Conservation (phyloP, 1,284 basidiomycete species). For the Ustilago loliicola region DNA sequence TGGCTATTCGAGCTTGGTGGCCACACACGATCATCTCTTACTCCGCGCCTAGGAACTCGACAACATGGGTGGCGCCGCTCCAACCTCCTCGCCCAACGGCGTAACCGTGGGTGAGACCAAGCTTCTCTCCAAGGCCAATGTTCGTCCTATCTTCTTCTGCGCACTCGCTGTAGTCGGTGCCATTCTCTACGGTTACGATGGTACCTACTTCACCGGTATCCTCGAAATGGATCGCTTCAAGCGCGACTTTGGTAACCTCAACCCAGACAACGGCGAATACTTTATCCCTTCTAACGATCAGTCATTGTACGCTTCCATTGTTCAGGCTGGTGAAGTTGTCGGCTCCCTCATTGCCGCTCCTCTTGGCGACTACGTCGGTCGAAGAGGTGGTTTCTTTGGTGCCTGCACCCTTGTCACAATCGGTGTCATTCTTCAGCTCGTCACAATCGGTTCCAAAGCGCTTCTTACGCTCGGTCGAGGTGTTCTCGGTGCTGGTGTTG, state of each 20-base stretch:
- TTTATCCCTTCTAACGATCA: conserved; percentile 60
- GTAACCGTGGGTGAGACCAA: conserved; percentile 54
- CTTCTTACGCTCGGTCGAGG: conserved; percentile 72
- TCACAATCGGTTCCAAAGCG: conserved; percentile 66
- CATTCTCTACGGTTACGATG: conserved; percentile 71
- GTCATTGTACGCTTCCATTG: conserved; percentile 70
- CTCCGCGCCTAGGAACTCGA: not conserved
- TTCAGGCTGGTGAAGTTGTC: conserved; percentile 72
- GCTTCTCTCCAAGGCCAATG: conserved; percentile 66
- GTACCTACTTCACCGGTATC: conserved; percentile 65
- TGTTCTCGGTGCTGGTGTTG: conserved; percentile 72
- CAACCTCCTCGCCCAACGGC: conserved; percentile 31
- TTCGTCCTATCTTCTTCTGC: conserved; percentile 68
- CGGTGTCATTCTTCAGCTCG: conserved; percentile 71
- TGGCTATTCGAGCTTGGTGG: not conserved
- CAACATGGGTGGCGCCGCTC: conserved; percentile 38
- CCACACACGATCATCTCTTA: not conserved
- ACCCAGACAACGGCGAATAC: conserved; percentile 43
- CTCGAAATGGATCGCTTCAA: conserved; percentile 69
- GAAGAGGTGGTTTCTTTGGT: conserved; percentile 71
- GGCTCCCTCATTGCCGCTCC: conserved; percentile 71
- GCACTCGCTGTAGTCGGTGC: conserved; percentile 65
- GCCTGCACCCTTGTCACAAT: conserved; percentile 70
- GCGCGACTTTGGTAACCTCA: conserved; percentile 63
- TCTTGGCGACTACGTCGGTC: conserved; percentile 71